These are phyloP conservation scores for Colletotrichum limetticola DNA, from an alignment of 2,329 filamentous ascomycete species.

Conservation along the genomic window DNA sequence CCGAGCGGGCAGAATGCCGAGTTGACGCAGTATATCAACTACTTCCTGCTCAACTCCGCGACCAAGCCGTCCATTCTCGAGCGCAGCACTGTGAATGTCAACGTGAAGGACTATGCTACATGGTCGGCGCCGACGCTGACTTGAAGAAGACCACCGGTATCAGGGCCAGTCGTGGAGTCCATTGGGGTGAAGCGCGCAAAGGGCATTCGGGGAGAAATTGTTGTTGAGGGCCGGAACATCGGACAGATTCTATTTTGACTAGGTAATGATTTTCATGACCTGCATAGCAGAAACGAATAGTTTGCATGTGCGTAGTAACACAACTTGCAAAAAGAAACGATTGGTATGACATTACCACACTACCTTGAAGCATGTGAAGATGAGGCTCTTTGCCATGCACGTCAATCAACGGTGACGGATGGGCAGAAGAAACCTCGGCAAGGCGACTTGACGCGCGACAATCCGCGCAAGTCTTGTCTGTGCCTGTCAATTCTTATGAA, in stretches of 20 bases:
- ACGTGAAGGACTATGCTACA: slow-evolving; percentile 15
- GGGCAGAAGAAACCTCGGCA: background rate
- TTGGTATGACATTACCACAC: background rate
- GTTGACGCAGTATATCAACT: slow-evolving; percentile 64
- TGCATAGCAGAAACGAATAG: background rate
- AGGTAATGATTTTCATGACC: background rate
- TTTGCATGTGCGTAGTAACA: background rate
- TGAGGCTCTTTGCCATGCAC: background rate
- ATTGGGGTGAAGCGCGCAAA: background rate
- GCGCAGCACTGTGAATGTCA: slow-evolving; percentile 26
- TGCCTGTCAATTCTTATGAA: background rate
- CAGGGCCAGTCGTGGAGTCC: background rate
- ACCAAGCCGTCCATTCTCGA: slow-evolving; percentile 13
- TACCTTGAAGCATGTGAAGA: background rate
- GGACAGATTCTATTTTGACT: background rate
- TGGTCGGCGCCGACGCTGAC: slow-evolving; percentile 17
- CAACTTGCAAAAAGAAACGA: background rate
- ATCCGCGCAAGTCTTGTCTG: background rate
- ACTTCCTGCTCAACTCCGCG: slow-evolving; percentile 52
- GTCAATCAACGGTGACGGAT: background rate
- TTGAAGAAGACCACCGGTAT: background rate
- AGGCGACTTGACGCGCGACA: background rate
- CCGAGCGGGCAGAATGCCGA: slow-evolving; percentile 62
- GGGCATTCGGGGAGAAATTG: background rate
- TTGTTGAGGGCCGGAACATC: background rate